A percentile compares a stretch with the other conserved stretches of the same genome.
Evolutionary conservation across 108 stramenopile species (phyloP).

Genomic region (Cyclotella distinguenda): DNA sequence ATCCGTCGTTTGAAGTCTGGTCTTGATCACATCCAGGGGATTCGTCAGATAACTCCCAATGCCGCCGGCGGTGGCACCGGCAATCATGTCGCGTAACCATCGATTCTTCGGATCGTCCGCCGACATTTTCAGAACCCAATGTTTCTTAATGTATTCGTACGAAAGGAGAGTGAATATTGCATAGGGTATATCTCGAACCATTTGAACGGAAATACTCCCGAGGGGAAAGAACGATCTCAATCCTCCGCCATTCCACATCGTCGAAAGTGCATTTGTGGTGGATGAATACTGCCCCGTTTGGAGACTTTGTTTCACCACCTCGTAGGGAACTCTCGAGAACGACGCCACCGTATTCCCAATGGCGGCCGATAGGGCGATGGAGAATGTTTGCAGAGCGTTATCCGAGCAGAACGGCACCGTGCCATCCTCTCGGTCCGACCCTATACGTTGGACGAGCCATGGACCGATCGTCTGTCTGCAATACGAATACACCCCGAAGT

Average conservation of each 20-base stretch:
- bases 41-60: slow-evolving; percentile 88
- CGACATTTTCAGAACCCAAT: slow-evolving; percentile 41
- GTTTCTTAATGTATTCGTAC: slow-evolving; percentile 86
- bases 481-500: slow-evolving; percentile 88
- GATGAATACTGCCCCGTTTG: slow-evolving; percentile 85
- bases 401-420: slow-evolving; percentile 12
- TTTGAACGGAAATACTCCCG: slow-evolving; percentile 87
- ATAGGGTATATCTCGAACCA: slow-evolving; percentile 95
- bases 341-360: slow-evolving; percentile 88
- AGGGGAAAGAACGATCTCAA: slow-evolving; percentile 80
- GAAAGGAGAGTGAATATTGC: slow-evolving; percentile 90
- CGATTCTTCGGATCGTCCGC: slow-evolving; percentile 27
- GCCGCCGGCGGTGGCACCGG: slow-evolving; percentile 90
- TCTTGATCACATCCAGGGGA: slow-evolving; percentile 94
- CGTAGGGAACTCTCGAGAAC: slow-evolving; percentile 94
- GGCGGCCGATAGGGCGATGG: slow-evolving; percentile 83
- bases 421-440: slow-evolving; percentile 19
- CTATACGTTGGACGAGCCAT: slow-evolving; percentile 16
- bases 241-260: slow-evolving; percentile 62
- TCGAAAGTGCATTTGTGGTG: slow-evolving; percentile 61
- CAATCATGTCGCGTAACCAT: slow-evolving; percentile 72
- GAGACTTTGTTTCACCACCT: slow-evolving; percentile 93
- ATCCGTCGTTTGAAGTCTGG: slow-evolving; percentile 79
- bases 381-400: slow-evolving; percentile 37
- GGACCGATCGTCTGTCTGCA: slow-evolving; percentile 69